Percentiles rank a stretch among this genome's conserved stretches.
phyloP scores from a whole-genome alignment of 345 rosid species.

The Arabidopsis thaliana region DNA sequence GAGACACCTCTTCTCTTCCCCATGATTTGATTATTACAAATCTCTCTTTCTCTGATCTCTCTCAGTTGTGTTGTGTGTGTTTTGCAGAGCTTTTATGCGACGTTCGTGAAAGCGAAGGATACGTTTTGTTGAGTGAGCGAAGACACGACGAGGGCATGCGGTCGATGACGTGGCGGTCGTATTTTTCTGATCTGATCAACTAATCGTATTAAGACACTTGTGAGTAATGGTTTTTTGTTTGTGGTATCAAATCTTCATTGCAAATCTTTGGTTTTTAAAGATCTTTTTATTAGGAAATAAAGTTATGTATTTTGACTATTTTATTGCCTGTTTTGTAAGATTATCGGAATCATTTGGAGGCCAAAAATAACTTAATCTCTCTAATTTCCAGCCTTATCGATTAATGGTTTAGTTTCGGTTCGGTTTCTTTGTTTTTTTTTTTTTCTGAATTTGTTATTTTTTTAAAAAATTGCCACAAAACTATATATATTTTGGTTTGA shows the following conservation, averaged over 20 bases:
- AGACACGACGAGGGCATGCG: constrained; percentile 64
- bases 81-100: constrained; percentile 35
- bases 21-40: constrained; percentile 48
- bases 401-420: no score
- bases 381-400: no score
- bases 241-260: not conserved
- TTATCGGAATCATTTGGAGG: not conserved
- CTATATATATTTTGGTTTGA: no score
- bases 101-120: constrained; percentile 36
- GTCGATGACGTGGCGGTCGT: constrained; percentile 43
- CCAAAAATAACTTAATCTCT: not conserved
- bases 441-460: no score
- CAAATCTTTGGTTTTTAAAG: not conserved
- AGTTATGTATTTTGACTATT: constrained; percentile 22
- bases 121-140: constrained; percentile 44
- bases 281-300: constrained; percentile 20
- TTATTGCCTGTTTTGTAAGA: constrained; percentile 4
- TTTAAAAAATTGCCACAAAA: no score
- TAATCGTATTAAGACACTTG: constrained; percentile 33
- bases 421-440: no score
- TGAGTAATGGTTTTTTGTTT: not conserved
- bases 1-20: constrained; percentile 62
- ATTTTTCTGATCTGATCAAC: constrained; percentile 13
- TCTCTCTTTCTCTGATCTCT: constrained; percentile 5
- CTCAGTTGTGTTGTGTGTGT: constrained; percentile 7